Evolutionary conservation across 169 alveolate species (phyloP), one percentile per base, ranked within the genome.

Genomic region (Ichthyophthirius multifiliis): DNA sequence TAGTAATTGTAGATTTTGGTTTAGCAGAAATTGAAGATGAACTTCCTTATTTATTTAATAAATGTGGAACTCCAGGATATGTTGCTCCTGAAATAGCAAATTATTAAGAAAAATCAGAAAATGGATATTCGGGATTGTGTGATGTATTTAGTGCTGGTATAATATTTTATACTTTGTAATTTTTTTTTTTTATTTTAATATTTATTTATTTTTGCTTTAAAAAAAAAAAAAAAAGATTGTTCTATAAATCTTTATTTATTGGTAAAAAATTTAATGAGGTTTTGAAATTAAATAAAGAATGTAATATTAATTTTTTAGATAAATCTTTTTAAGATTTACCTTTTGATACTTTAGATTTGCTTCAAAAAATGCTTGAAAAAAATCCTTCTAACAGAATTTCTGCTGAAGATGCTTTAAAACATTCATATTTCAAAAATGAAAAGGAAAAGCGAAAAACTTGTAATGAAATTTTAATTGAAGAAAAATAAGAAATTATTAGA

Each of bases 371-470:
- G 18, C 37, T 71, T 16, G 65, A 71, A 16, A 27, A 37, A 10
- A 39, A 71, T 71, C 65, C 78, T 39, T 6, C 1, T 3, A 16
- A 41, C 9, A 31, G 78, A 20, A 23, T 43, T 7, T 35, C 78
- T 3, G 78, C 78, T 23, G 1, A 41, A 5, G 16, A 71, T 12
- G 78, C 78, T 6, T 20, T 71, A 18, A 27, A 41, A 3, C 78
- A 71, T 23, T 43, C 64, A 48, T 90, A 89, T 88, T 86, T 90
- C 62, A 43, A 74, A 4, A n/a, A n/a, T n/a, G n/a, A n/a, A n/a
- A n/a, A n/a, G n/a, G n/a, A n/a, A n/a, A n/a, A n/a, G n/a, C n/a
- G n/a, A n/a, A n/a, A n/a, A n/a, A n/a, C n/a, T n/a, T n/a, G n/a
- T n/a, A n/a, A n/a, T n/a, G n/a, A n/a, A n/a, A n/a, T n/a, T n/a